Conservation (phyloP, 1,284 basidiomycete genomes). For the Lignosus rhinocerotis region DNA sequence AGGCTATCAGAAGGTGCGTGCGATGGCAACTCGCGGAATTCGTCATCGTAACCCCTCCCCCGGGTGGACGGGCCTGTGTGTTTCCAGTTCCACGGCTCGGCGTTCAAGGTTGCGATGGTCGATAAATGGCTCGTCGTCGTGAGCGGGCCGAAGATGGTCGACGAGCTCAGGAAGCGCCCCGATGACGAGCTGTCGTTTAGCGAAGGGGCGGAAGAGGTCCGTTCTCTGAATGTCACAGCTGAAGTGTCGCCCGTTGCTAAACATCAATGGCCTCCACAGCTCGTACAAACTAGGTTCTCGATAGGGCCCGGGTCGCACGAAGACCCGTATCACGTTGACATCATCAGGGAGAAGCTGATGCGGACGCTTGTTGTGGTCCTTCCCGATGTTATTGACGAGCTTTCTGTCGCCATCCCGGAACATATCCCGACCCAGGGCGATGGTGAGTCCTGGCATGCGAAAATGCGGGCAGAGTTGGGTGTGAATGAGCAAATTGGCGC, state of each 20-base stretch:
- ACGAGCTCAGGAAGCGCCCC: slow-evolving; percentile 36
- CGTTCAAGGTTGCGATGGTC: slow-evolving; percentile 39
- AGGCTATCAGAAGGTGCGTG: slow-evolving; percentile 26
- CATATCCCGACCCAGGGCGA: slow-evolving; percentile 13
- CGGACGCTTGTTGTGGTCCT: slow-evolving; percentile 25
- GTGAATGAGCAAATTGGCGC: background rate
- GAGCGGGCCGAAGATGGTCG: slow-evolving; percentile 33
- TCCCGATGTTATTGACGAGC: slow-evolving; percentile 30
- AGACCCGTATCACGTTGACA: slow-evolving; percentile 30
- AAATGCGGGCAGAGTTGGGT: background rate
- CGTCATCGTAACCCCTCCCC: no score
- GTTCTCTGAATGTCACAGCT: background rate
- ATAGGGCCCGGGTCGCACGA: slow-evolving; percentile 22
- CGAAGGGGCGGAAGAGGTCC: slow-evolving; percentile 31
- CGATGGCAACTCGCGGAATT: background rate
- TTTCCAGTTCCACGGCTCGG: slow-evolving; percentile 34
- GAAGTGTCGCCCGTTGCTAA: no score
- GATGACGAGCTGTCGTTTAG: slow-evolving; percentile 37
- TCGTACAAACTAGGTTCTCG: slow-evolving; percentile 20
- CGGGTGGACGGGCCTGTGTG: background rate
- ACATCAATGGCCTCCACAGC: background rate
- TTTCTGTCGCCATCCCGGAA: slow-evolving; percentile 23
- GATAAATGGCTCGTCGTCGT: slow-evolving; percentile 36
- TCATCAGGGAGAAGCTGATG: slow-evolving; percentile 29
- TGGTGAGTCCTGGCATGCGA: background rate